Conservation (phyloP, 164 flowering plant genomes). For the Stephania cephalantha region DNA sequence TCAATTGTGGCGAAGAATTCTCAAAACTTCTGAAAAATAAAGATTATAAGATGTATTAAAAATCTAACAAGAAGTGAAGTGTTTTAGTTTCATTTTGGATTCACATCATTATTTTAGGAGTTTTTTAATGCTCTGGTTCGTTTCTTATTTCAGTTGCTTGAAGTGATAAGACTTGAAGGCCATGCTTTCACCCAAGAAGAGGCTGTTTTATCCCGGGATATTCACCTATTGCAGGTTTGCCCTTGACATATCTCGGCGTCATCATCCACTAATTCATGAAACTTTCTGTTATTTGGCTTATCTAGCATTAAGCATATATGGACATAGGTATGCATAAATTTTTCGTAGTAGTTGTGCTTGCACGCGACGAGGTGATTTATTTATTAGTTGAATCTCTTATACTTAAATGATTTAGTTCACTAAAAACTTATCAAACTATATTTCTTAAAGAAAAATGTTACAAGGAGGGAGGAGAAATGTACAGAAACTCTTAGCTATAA, state of each 20-base stretch:
- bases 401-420: neutral
- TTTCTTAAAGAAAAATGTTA: neutral
- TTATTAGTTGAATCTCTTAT: neutral
- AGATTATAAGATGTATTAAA: neutral
- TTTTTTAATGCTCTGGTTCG: neutral
- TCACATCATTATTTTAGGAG: neutral
- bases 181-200: slow-evolving; percentile 74
- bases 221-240: slow-evolving; percentile 84
- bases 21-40: neutral
- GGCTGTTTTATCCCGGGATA: slow-evolving; percentile 64
- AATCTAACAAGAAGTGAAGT: neutral
- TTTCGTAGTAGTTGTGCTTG: neutral
- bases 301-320: neutral
- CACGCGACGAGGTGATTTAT: neutral
- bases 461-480: neutral
- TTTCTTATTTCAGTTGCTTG: slow-evolving; percentile 55
- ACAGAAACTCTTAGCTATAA: neutral
- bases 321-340: neutral
- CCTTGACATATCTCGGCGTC: slow-evolving; percentile 5
- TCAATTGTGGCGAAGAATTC: no score
- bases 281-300: neutral
- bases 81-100: neutral
- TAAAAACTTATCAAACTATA: neutral
- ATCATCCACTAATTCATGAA: neutral
- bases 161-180: slow-evolving; percentile 87